Evolutionary conservation across 352 stramenopile species (phyloP), one percentile per base, ranked within the genome.

Genomic region (Globisporangium heterothallicum): DNA sequence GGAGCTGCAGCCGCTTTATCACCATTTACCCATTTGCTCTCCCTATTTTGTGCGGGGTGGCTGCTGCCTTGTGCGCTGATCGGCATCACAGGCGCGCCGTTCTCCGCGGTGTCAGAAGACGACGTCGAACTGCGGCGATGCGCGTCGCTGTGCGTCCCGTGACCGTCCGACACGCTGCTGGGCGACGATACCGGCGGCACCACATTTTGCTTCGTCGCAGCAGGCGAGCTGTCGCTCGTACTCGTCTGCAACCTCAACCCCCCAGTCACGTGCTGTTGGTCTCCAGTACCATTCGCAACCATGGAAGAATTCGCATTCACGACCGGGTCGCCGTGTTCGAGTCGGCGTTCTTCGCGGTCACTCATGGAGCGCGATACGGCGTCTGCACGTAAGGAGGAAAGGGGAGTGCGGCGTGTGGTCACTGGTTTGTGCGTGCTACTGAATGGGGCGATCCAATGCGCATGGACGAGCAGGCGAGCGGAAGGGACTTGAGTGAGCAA

Each of bases 111-210:
- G 42, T 58, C 51, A n/a, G 51, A 58, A 29, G 51, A 58, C 18
- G 51, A 44, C 22, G 51, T 58, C 41, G 51, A 58, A 32, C 51
- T 58, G 9, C 42, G 30, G 42, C 51, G 51, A 29, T 58, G 51
- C 51, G n/a, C 2, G 10, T 38, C 32, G 8, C 32, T 10, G 10
- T 8, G 9, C 1, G 30, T 2, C 30, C 2, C 32, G 32, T 38
- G 4, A 13, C 30, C 16, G 32, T 38, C 32, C 12, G 32, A 38
- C 32, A 36, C 30, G 6, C 30, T 36, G 30, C 16, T 8, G 1
- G 40, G 7, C 21, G 40, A 9, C 14, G 18, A 45, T 45, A 14
- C 8, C 8, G 40, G 8, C 5, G 18, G 40, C 14, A 10, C 2
- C 8, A 45, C 7, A 10, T 27, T 10, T n/a, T 16, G 3, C 21